These are phyloP conservation scores for Fonsecaea multimorphosa DNA, from an alignment of 2,329 filamentous ascomycete genomes.

Conservation along the genomic window DNA sequence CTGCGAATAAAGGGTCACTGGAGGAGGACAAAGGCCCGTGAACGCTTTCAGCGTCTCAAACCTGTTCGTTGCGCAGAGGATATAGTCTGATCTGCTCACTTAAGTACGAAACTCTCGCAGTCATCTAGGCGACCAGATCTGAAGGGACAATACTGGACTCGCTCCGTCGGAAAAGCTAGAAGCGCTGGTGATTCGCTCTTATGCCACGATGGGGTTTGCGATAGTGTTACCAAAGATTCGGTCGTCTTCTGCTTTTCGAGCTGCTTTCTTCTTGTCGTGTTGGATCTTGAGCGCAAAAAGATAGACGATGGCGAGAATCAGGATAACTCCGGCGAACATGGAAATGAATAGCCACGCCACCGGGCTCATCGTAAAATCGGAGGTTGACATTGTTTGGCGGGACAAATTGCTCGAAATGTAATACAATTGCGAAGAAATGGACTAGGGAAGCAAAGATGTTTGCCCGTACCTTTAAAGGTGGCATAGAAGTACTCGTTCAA, in stretches of 20 bases:
- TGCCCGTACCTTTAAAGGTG: background rate
- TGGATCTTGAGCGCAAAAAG: conserved; percentile 26
- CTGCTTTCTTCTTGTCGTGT: conserved; percentile 23
- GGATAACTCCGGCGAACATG: conserved; percentile 29
- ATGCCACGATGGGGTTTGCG: conserved; percentile 24
- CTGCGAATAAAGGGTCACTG: background rate
- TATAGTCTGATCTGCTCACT: background rate
- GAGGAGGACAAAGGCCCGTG: background rate
- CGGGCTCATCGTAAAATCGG: conserved; percentile 24
- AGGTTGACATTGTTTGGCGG: conserved; percentile 17
- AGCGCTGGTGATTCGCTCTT: background rate
- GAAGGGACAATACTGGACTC: too few relatives aligned
- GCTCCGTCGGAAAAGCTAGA: background rate
- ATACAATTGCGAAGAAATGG: background rate
- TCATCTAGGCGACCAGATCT: too few relatives aligned
- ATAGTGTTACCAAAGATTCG: conserved; percentile 28
- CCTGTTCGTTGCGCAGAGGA: background rate
- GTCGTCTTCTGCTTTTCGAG: conserved; percentile 26
- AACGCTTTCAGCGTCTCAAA: background rate
- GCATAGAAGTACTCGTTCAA: background rate
- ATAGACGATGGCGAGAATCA: conserved; percentile 31
- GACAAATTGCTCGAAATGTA: background rate
- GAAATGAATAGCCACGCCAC: conserved; percentile 32
- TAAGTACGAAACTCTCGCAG: too few relatives aligned
- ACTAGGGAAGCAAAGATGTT: background rate